A percentile compares a stretch with the other conserved stretches of the same genome.
phyloP scores from a whole-genome alignment of 345 rosid species.

The Garcia nutans region DNA sequence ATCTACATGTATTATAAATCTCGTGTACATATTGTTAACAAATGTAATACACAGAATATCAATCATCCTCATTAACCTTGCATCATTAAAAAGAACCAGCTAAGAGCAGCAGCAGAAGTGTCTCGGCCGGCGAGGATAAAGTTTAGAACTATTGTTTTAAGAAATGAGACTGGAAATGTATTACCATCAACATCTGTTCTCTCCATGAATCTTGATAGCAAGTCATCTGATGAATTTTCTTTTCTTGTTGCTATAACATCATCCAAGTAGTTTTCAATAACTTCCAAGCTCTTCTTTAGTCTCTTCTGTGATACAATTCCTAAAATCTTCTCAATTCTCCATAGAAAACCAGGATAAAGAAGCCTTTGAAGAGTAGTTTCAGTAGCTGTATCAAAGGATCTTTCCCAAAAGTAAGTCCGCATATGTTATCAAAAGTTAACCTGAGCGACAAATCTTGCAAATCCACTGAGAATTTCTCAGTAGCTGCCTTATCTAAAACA shows the following conservation, averaged over 20 bases:
- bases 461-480: constrained; percentile 48
- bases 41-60: no score
- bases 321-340: constrained; percentile 62
- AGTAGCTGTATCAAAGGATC: constrained; percentile 90
- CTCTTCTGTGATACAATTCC: constrained; percentile 58
- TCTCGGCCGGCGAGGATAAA: constrained; percentile 92
- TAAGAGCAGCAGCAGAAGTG: constrained; percentile 84
- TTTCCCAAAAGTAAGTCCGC: constrained; percentile 86
- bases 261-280: constrained; percentile 69
- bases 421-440: constrained; percentile 86
- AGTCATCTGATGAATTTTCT: constrained; percentile 74
- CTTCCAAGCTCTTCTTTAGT: constrained; percentile 48
- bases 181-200: constrained; percentile 68
- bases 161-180: constrained; percentile 49
- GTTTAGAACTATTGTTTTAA: constrained; percentile 78
- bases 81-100: constrained; percentile 60
- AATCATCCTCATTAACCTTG: no score
- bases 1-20: no score
- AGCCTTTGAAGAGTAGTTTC: constrained; percentile 80
- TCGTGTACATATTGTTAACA: no score
- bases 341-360: constrained; percentile 68
- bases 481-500: constrained; percentile 57
- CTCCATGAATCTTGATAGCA: constrained; percentile 77
- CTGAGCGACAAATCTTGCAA: constrained; percentile 81
- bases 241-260: constrained; percentile 61